Conservation (phyloP, 2,329 filamentous ascomycete species). For the Phyllosticta paracitricarpa region DNA sequence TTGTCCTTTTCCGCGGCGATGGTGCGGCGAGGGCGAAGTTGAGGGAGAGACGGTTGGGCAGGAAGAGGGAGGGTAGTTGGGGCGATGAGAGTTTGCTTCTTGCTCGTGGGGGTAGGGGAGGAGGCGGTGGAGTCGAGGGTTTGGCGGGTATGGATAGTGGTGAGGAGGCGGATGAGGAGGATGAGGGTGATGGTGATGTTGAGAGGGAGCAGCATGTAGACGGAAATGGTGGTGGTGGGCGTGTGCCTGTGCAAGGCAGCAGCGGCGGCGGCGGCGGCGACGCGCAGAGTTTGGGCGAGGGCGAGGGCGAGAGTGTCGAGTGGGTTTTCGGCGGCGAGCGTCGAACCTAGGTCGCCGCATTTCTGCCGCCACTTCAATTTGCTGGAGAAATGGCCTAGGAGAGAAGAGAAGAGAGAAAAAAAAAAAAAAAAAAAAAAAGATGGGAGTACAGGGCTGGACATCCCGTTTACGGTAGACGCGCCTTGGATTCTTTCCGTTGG, state of each 20-base stretch:
- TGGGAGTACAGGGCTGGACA: too few relatives aligned
- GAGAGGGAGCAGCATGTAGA: too few relatives aligned
- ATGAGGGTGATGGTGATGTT: neutral
- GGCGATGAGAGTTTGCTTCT: neutral
- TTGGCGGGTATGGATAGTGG: neutral
- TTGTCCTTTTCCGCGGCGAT: constrained; percentile 2
- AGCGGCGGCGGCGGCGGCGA: too few relatives aligned
- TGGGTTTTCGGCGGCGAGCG: neutral
- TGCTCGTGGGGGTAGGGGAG: neutral
- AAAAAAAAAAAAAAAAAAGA: too few relatives aligned
- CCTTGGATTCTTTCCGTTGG: too few relatives aligned
- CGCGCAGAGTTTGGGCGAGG: too few relatives aligned
- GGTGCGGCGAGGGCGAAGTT: neutral
- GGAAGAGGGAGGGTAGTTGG: neutral
- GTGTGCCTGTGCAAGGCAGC: neutral
- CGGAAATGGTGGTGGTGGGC: neutral
- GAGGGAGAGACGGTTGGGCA: neutral
- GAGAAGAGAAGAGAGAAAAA: too few relatives aligned
- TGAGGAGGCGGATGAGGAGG: neutral
- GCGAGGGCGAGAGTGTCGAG: neutral
- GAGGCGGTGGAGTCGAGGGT: too few relatives aligned
- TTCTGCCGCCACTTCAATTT: too few relatives aligned
- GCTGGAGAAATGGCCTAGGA: too few relatives aligned
- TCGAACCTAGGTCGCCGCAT: too few relatives aligned
- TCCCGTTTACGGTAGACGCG: too few relatives aligned